These are phyloP conservation scores for Sporothrix brunneoviolacea DNA, from an alignment of 2,329 filamentous ascomycete genomes.

Conservation along the genomic window DNA sequence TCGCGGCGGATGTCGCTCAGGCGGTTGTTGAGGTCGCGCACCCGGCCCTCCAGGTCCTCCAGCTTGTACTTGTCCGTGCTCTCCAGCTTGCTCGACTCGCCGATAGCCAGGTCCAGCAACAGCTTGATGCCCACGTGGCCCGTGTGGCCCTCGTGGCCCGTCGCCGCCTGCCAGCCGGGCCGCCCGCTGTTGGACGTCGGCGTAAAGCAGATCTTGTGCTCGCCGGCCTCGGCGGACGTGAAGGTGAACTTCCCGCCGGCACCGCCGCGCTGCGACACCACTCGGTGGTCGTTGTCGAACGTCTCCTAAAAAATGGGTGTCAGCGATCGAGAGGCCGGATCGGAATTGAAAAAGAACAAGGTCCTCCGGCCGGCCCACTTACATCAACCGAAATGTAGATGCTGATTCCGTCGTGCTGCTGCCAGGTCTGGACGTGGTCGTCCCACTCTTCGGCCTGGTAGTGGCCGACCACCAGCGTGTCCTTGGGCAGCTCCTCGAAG, in stretches of 20 bases:
- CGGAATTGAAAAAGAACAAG: too few species aligned
- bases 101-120: constrained; percentile 84
- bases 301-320: constrained; percentile 52
- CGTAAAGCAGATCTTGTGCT: constrained; percentile 93
- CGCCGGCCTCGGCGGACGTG: constrained; percentile 86
- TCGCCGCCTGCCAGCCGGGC: constrained; percentile 63
- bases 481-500: constrained; percentile 96
- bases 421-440: constrained; percentile 60
- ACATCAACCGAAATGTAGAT: constrained; percentile 89
- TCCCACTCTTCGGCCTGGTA: constrained; percentile 84
- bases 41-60: constrained; percentile 77
- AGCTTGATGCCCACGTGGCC: constrained; percentile 74
- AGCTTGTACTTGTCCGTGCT: constrained; percentile 91
- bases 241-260: constrained; percentile 85
- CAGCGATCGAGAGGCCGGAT: background rate
- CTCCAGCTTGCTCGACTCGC: constrained; percentile 89
- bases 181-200: constrained; percentile 66
- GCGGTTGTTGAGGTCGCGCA: constrained; percentile 81
- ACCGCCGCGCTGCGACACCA: constrained; percentile 77
- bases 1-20: constrained; percentile 85
- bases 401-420: constrained; percentile 65
- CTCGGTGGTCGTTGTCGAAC: constrained; percentile 96
- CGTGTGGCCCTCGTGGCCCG: constrained; percentile 21
- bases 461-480: constrained; percentile 90
- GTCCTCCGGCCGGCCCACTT: constrained; percentile 25